phyloP scores from a whole-genome alignment of 805 yeast species.

The Suhomyces pyralidae region DNA sequence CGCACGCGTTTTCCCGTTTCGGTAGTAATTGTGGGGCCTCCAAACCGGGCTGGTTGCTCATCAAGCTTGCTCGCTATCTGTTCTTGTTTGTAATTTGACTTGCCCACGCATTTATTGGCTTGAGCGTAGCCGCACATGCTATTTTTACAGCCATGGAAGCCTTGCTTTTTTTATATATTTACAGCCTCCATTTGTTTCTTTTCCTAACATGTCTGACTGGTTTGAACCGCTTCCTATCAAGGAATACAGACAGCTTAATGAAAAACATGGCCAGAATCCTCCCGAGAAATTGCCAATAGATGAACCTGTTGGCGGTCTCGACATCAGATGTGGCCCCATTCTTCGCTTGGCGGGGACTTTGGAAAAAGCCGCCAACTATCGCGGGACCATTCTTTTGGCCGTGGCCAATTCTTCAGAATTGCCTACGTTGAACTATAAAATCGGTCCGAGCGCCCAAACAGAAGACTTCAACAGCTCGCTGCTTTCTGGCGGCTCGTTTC shows the following conservation, averaged over 20 bases:
- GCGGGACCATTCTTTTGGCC: constrained; percentile 70
- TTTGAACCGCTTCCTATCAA: constrained; percentile 26
- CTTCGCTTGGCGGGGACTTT: constrained; percentile 63
- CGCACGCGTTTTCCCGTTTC: not conserved
- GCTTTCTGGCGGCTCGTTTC: constrained; percentile 41
- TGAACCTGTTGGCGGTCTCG: constrained; percentile 25
- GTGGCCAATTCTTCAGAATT: constrained; percentile 36
- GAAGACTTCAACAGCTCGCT: not conserved
- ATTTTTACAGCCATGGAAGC: not conserved
- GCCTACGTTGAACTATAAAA: constrained; percentile 26
- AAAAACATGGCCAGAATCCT: constrained; percentile 15
- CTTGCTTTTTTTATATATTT: not conserved
- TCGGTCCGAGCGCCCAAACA: constrained; percentile 25
- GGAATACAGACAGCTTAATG: constrained; percentile 27
- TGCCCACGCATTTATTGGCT: not conserved
- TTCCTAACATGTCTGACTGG: constrained; percentile 10
- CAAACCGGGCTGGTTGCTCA: not conserved
- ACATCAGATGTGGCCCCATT: constrained; percentile 73
- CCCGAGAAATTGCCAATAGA: constrained; percentile 31
- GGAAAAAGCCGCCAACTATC: constrained; percentile 53
- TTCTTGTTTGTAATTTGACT: not conserved
- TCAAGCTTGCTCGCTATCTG: not conserved
- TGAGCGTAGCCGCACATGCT: not conserved
- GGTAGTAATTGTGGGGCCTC: not conserved
- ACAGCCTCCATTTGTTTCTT: not conserved